Base-by-base conservation (phyloP, 1,284 basidiomycete species). In the Somion occarium region DNA sequence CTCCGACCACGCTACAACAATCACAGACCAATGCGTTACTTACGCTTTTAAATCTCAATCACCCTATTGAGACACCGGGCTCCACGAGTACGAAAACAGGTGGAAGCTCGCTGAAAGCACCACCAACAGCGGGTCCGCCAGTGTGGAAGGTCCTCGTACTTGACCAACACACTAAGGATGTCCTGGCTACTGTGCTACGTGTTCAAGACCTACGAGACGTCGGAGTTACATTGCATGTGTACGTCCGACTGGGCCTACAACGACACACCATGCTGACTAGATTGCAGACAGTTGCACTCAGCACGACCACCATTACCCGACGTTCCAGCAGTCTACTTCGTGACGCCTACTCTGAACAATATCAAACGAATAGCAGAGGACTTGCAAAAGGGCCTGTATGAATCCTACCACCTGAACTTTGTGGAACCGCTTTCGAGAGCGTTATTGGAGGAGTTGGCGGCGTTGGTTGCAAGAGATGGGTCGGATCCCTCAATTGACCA, bases 141-240 rank as follows among this genome's bases (percentile, higher is more conserved):
- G 85, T 97, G 3, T 99, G 97, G 96, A 99, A 99, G 70, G 87
- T 99, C 5, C 76, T 99, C 5, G 85, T 99, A 1, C 76, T 99
- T 55, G 97, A 99, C 69, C 92, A 96, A 64, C 82, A 89, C 57
- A 96, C 93, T 47, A 97, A 98, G 68, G 96, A 99, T 66, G 88
- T 99, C 26, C 78, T 99, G 26, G 95, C 96, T 9, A 98, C 97
- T 0, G 90, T 93, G 15, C 71, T 99, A 59, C 82, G 95, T 50
- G 97, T 99, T 1, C 95, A 98, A 68, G 97, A 99, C 70, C 75
- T 99, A 54, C 80, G 97, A 48, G 95, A 98, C 64, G 90, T 93
- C 49, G 97, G 97, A 26, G 93, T 99, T 42, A 99, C 96, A 3
- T 75, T 99, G 50, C 97, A 99, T 72, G 93, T 98, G 94, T 93